These are phyloP conservation scores for Ballota nigra DNA, from an alignment of 257 asterid species.

Conservation along the genomic window DNA sequence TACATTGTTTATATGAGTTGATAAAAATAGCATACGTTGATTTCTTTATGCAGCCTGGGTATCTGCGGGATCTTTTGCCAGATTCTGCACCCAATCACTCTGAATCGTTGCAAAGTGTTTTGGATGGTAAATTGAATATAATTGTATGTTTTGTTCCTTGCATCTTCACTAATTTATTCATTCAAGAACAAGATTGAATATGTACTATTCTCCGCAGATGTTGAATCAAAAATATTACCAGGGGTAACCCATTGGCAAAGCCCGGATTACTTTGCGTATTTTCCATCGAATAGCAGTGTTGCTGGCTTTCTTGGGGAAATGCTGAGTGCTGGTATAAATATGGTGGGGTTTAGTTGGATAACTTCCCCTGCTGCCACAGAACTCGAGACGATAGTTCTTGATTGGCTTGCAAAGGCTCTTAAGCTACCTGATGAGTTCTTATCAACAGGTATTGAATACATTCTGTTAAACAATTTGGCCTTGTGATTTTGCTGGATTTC, in stretches of 20 bases:
- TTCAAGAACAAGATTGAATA: neutral
- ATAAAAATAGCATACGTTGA: neutral
- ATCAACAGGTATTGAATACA: conserved; percentile 52
- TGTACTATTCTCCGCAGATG: conserved; percentile 41
- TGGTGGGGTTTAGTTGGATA: conserved; percentile 98
- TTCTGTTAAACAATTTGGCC: neutral
- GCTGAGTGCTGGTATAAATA: conserved; percentile 91
- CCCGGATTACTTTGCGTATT: conserved; percentile 84
- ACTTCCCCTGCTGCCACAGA: conserved; percentile 98
- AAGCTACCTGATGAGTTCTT: conserved; percentile 67
- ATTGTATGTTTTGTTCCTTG: neutral
- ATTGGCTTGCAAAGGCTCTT: conserved; percentile 94
- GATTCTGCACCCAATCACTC: conserved; percentile 78
- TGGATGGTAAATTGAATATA: conserved; percentile 50
- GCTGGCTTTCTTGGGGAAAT: conserved; percentile 96
- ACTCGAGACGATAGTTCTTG: conserved; percentile 84
- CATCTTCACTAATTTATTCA: neutral
- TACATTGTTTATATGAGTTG: neutral
- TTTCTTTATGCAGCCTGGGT: conserved; percentile 72
- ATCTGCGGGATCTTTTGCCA: conserved; percentile 81
- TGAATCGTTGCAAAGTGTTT: conserved; percentile 69
- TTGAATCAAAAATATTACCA: conserved; percentile 71
- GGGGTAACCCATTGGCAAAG: conserved; percentile 99
- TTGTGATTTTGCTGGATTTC: neutral
- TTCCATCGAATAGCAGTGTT: conserved; percentile 76